Percentiles rank a stretch among this genome's conserved stretches.
Evolutionary conservation across 139 green algal genomes (phyloP).

Genomic region (Closterium sp.): DNA sequence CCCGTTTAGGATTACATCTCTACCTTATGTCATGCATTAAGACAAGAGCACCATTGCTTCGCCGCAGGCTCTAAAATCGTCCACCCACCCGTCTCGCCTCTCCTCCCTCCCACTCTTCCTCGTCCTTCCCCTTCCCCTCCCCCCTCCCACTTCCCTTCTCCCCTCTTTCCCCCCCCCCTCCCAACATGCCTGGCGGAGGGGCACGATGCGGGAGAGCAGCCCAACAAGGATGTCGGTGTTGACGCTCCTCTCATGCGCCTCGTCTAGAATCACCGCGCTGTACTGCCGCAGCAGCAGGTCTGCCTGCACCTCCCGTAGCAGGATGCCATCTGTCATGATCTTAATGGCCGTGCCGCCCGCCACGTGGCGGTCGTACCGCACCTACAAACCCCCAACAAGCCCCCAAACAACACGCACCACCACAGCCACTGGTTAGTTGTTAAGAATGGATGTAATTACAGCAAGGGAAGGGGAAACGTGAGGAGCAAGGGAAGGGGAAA

Average conservation of each 20-base stretch:
- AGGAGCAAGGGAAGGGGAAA: too few species aligned
- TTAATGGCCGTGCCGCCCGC: constrained; percentile 69
- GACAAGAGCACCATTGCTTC: too few species aligned
- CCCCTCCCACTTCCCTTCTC: too few species aligned
- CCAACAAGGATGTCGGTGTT: constrained; percentile 93
- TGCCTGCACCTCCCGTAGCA: constrained; percentile 74
- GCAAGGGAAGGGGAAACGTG: too few species aligned
- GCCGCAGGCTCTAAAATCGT: too few species aligned
- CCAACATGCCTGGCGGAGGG: constrained; percentile 60
- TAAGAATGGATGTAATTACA: too few species aligned
- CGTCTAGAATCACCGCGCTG: constrained; percentile 81
- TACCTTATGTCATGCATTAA: constrained; percentile 56
- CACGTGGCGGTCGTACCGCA: constrained; percentile 77
- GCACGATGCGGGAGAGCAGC: constrained; percentile 85
- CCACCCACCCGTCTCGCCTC: too few species aligned
- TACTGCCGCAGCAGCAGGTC: constrained; percentile 72
- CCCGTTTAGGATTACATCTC: constrained; percentile 90
- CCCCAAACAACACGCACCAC: too few species aligned
- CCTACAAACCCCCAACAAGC: constrained; percentile 11
- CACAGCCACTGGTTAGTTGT: too few species aligned
- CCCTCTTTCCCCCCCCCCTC: background rate
- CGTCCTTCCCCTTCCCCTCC: constrained; percentile 17
- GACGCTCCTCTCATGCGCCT: constrained; percentile 92
- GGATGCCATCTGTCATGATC: constrained; percentile 96
- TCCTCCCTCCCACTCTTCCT: too few species aligned